Percentiles rank a stretch among this genome's conserved stretches.
These are phyloP conservation scores for Globisporangium ultimum DNA, from an alignment of 352 stramenopile species.

Conservation along the genomic window DNA sequence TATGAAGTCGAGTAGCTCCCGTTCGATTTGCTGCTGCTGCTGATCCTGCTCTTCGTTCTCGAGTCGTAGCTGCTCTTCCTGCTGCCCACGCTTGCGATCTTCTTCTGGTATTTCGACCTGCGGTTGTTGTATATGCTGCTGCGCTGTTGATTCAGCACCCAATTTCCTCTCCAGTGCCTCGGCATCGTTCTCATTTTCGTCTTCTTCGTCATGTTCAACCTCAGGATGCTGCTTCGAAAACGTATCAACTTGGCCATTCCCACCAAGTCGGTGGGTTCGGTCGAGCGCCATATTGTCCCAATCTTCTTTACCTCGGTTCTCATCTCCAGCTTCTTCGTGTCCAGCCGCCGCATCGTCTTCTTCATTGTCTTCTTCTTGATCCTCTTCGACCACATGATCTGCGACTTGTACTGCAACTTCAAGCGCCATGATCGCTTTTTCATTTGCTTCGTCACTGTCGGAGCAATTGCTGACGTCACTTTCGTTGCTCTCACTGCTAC, in stretches of 20 bases:
- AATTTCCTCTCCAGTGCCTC: not conserved
- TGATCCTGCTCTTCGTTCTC: slow-evolving; percentile 3
- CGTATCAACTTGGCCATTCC: no score
- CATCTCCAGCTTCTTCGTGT: slow-evolving; percentile 1
- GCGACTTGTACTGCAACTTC: slow-evolving; percentile 16
- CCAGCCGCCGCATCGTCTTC: not conserved
- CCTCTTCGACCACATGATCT: not conserved
- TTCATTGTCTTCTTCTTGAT: slow-evolving; percentile 1
- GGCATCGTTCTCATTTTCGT: not conserved
- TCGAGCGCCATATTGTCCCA: no score
- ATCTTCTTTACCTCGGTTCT: not conserved
- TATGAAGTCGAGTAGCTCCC: slow-evolving; percentile 39
- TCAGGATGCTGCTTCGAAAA: not conserved
- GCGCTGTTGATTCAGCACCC: not conserved
- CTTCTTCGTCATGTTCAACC: slow-evolving; percentile 8
- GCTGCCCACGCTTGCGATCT: not conserved
- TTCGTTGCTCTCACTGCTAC: slow-evolving; percentile 37
- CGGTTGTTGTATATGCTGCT: not conserved
- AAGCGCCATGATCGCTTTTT: slow-evolving; percentile 51
- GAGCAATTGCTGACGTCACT: slow-evolving; percentile 76
- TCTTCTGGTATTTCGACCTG: not conserved
- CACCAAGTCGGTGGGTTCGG: no score
- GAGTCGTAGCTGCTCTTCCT: not conserved
- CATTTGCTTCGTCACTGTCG: slow-evolving; percentile 49
- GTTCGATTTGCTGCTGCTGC: slow-evolving; percentile 19